Evolutionary conservation across 208 protist genomes (phyloP), one percentile per base, ranked within the genome.

Genomic region (Trichomonas tenax): DNA sequence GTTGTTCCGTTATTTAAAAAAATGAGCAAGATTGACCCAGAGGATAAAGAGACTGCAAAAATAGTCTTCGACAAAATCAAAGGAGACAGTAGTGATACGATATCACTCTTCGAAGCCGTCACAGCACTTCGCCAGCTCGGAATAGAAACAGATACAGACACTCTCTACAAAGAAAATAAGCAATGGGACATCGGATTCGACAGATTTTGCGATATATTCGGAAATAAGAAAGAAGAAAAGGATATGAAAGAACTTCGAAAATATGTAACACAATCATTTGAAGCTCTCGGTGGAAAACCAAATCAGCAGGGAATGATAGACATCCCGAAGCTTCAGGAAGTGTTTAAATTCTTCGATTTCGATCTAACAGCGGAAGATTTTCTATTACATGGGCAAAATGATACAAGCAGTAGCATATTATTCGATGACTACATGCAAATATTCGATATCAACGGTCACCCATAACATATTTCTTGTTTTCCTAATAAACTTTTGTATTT

Each of bases 361-460:
- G 86, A 93, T 51, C 41, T 93, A 1, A 44, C 41, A 38, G 40
- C 86, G 17, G 86, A 93, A 93, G 86, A 93, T 51, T 93, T 93
- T 41, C 86, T 93, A 21, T 0, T 23, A 10, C 11, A 44, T 48
- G 86, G 40, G 8, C 15, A 40, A 38, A 23, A 26, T 38, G 86
- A 93, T 93, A 34, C 45, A 38, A 93, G 86, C 38, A 38, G 44
- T 17, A 93, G 17, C 8, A 93, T 93, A 17, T 51, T 93, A 38
- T 93, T 51, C 31, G 86, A 93, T 17, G 86, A 93, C 21, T 93
- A 93, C 86, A 41, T 44, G 44, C 86, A 93, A 38, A 93, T 93
- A 11, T 93, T 93, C n/a, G 86, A 93, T 17, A 17, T 93, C 0
- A 48, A 26, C 21, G 40, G 86, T 9, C 86, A 44, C 44, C 44